These are phyloP conservation scores for Yamadazyma spencermartinsiae DNA, from an alignment of 1,139 yeast genomes.

Conservation along the genomic window DNA sequence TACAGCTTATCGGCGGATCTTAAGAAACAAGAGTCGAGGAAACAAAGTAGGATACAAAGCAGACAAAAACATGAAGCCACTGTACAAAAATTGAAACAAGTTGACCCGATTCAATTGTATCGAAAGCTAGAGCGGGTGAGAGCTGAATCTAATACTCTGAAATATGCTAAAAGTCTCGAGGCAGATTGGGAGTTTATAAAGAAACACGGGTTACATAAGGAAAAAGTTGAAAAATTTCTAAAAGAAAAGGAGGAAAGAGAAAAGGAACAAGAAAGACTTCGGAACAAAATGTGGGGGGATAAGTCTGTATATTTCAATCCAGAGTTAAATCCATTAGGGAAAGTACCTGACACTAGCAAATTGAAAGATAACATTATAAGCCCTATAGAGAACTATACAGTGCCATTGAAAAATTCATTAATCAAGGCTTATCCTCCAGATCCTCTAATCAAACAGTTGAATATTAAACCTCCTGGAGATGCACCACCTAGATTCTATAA, in stretches of 20 bases:
- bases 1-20: constrained; percentile 46
- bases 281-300: constrained; percentile 35
- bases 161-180: constrained; percentile 25
- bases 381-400: constrained; percentile 25
- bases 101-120: constrained; percentile 38
- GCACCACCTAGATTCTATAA: constrained; percentile 44
- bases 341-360: constrained; percentile 28
- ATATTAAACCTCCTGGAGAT: constrained; percentile 37
- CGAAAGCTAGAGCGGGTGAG: constrained; percentile 25
- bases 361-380: constrained; percentile 7
- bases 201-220: constrained; percentile 35
- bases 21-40: constrained; percentile 37
- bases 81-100: constrained; percentile 25
- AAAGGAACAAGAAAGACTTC: constrained; percentile 18
- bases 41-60: constrained; percentile 37
- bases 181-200: constrained; percentile 45
- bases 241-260: constrained; percentile 17
- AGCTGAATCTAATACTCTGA: constrained; percentile 12
- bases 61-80: constrained; percentile 38
- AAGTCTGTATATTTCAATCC: constrained; percentile 46
- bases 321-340: constrained; percentile 48
- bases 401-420: constrained; percentile 23
- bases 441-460: constrained; percentile 26
- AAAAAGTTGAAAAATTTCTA: constrained; percentile 27
- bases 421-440: constrained; percentile 23